A percentile compares a stretch with the other conserved stretches of the same genome.
phyloP scores from a whole-genome alignment of 805 yeast genomes.

The Sugiyamaella marilandica region DNA sequence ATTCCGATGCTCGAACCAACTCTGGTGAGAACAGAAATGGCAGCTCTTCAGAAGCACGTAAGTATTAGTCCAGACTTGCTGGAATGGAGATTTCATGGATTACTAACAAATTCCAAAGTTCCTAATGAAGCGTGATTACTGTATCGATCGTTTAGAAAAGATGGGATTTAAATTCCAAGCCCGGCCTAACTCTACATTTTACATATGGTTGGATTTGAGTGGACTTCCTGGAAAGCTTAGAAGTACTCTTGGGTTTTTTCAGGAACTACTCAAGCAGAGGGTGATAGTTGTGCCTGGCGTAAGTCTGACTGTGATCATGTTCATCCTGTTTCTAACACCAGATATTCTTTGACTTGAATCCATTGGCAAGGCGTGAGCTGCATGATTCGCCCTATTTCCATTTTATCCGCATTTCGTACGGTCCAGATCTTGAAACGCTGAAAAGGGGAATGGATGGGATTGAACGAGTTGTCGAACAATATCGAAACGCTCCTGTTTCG shows the following conservation, averaged over 20 bases:
- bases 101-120: constrained; percentile 27
- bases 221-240: constrained; percentile 53
- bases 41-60: constrained; percentile 49
- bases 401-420: constrained; percentile 54
- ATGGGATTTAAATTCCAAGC: constrained; percentile 53
- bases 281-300: constrained; percentile 57
- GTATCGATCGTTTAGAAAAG: constrained; percentile 42
- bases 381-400: constrained; percentile 58
- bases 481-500: constrained; percentile 5
- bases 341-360: constrained; percentile 56
- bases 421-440: constrained; percentile 50
- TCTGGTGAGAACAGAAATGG: constrained; percentile 48
- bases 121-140: constrained; percentile 53
- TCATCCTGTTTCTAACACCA: background rate
- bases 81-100: too few relatives aligned
- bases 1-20: constrained; percentile 49
- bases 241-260: constrained; percentile 58
- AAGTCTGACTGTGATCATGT: background rate
- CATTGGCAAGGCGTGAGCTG: constrained; percentile 43
- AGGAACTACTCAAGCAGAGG: constrained; percentile 55
- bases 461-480: constrained; percentile 38
- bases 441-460: constrained; percentile 58
- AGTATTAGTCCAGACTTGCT: background rate
- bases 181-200: constrained; percentile 55
- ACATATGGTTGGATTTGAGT: constrained; percentile 53